Evolutionary conservation across 257 asterid species (phyloP).

Genomic region (Voacanga thouarsii): DNA sequence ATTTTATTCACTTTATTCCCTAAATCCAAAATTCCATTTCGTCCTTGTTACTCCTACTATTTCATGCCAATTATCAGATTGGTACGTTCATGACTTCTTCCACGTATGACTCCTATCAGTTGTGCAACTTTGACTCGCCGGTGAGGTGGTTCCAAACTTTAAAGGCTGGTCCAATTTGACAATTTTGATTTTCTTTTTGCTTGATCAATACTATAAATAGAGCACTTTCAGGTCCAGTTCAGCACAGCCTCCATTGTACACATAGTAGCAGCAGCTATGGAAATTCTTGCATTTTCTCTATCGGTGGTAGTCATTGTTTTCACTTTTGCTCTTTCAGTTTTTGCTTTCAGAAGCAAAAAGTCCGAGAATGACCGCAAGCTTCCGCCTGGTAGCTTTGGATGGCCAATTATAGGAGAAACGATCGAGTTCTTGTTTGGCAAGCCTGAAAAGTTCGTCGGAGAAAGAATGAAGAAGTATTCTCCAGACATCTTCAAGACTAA

Average conservation of each 20-base stretch:
- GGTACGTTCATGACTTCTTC: no score
- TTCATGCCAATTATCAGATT: no score
- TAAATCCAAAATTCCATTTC: no score
- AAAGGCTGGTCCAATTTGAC: no score
- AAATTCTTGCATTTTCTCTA: background rate
- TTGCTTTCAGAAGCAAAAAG: background rate
- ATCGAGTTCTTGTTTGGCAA: slow-evolving; percentile 47
- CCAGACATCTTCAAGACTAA: slow-evolving; percentile 56
- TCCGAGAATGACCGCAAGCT: slow-evolving; percentile 6
- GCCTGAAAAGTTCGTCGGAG: slow-evolving; percentile 60
- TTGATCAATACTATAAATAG: background rate
- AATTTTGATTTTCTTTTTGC: background rate
- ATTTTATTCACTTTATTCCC: no score
- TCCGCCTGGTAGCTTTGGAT: slow-evolving; percentile 78
- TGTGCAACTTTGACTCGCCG: no score
- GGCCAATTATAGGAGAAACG: slow-evolving; percentile 64
- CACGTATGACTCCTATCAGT: no score
- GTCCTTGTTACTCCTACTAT: no score
- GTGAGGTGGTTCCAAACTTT: no score
- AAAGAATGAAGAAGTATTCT: slow-evolving; percentile 56
- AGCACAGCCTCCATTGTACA: background rate
- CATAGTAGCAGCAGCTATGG: background rate
- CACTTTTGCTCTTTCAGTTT: background rate
- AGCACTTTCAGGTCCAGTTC: background rate
- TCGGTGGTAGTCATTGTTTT: background rate